Percentiles rank a stretch among this genome's conserved stretches.
Conservation (phyloP, 2,329 filamentous ascomycete species). For the Pestalotiopsis sp. region DNA sequence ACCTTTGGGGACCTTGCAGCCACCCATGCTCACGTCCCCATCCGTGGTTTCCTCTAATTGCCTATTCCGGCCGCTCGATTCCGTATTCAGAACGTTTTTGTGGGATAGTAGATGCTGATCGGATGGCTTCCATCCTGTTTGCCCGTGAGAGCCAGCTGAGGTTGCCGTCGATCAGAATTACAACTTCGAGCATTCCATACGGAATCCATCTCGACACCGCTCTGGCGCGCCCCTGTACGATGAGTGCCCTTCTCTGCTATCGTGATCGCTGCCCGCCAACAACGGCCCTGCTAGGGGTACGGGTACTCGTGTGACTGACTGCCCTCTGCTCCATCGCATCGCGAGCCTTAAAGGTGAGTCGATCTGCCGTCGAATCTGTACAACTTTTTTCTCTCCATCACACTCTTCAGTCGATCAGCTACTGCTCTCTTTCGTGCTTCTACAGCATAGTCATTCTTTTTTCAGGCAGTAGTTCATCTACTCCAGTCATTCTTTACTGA, state of each 20-base stretch:
- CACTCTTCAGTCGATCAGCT: background rate
- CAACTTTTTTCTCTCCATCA: background rate
- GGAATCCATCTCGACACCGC: background rate
- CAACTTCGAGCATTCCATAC: background rate
- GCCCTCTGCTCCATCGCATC: background rate
- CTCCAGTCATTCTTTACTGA: conserved; percentile 31
- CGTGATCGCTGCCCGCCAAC: background rate
- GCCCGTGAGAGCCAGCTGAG: background rate
- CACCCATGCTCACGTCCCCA: background rate
- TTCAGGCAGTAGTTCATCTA: conserved; percentile 20
- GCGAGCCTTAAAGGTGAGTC: background rate
- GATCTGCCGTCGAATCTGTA: background rate
- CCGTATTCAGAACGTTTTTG: background rate
- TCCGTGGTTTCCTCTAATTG: background rate
- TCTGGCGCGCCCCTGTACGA: background rate
- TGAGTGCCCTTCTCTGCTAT: background rate
- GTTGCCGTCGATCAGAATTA: background rate
- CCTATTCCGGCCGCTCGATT: background rate
- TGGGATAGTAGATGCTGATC: background rate
- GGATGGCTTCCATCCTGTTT: background rate
- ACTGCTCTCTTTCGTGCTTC: conserved; percentile 9
- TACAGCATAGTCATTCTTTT: conserved; percentile 24
- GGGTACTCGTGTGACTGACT: background rate
- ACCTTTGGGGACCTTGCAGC: background rate
- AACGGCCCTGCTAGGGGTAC: background rate